These are phyloP conservation scores for Lavandula angustifolia DNA, from an alignment of 257 asterid species.

Conservation along the genomic window DNA sequence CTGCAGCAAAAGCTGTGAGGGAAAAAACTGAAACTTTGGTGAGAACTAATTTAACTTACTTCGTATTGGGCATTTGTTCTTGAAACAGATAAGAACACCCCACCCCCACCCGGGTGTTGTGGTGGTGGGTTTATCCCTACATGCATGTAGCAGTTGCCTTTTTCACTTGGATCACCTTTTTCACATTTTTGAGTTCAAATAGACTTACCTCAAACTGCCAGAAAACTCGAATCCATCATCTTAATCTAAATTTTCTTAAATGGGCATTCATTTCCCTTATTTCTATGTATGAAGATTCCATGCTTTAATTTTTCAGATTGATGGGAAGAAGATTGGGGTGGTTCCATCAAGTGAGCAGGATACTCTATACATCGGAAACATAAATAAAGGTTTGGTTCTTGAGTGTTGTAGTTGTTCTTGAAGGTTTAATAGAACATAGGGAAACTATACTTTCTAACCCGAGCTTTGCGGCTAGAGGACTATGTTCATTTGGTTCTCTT, in stretches of 20 bases:
- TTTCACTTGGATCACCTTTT: background rate
- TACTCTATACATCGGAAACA: conserved; percentile 76
- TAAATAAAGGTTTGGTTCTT: conserved; percentile 73
- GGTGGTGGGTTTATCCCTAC: no score
- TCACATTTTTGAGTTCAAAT: background rate
- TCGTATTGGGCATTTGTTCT: background rate
- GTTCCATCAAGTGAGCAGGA: conserved; percentile 78
- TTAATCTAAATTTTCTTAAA: background rate
- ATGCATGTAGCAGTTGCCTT: background rate
- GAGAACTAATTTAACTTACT: conserved; percentile 34
- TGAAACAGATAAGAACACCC: background rate
- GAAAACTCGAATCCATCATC: background rate
- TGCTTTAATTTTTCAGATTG: conserved; percentile 53
- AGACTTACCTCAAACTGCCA: background rate
- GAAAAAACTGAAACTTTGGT: conserved; percentile 75
- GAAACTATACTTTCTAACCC: no score
- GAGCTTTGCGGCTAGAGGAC: background rate
- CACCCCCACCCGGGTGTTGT: no score
- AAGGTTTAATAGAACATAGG: background rate
- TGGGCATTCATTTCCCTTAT: background rate
- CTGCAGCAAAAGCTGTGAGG: conserved; percentile 80
- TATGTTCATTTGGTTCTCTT: no score
- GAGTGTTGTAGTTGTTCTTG: conserved; percentile 12
- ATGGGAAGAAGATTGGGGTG: conserved; percentile 86
- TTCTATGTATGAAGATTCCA: background rate